Evolutionary conservation across 257 asterid species (phyloP).

Genomic region (Paulownia fortunei): DNA sequence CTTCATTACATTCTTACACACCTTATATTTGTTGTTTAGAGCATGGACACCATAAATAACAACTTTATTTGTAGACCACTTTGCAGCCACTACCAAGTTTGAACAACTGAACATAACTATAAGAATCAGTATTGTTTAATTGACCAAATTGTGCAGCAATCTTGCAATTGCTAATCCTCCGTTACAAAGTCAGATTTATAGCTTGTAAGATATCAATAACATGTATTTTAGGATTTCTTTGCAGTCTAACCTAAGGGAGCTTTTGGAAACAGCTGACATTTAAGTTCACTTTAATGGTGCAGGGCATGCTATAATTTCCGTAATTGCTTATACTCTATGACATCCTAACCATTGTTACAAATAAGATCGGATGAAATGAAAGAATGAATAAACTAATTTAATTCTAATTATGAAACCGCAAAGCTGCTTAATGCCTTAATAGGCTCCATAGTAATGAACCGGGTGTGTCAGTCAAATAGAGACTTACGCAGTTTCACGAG

Average conservation of each 20-base stretch:
- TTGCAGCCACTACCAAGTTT: neutral
- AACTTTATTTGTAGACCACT: constrained; percentile 3
- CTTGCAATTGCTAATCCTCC: constrained; percentile 11
- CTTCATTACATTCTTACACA: neutral
- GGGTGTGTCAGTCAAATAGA: neutral
- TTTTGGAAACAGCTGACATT: neutral
- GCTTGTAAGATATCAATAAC: neutral
- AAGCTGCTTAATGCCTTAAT: neutral
- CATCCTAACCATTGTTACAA: neutral
- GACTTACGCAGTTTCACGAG: constrained; percentile 85
- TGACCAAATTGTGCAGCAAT: constrained; percentile 1
- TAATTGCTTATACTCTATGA: neutral
- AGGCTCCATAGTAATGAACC: neutral
- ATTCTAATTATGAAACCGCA: constrained; percentile 10
- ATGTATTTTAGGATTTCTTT: neutral
- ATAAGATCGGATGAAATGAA: neutral
- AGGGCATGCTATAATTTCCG: neutral
- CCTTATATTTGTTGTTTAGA: neutral
- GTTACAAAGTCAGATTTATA: neutral
- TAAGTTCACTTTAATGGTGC: neutral
- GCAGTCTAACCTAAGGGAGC: constrained; percentile 7
- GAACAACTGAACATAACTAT: constrained; percentile 15
- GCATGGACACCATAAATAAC: constrained; percentile 12
- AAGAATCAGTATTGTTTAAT: neutral
- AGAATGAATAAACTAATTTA: neutral